Base-by-base conservation (phyloP, 345 rosid genomes). In the Lepidium sativum region DNA sequence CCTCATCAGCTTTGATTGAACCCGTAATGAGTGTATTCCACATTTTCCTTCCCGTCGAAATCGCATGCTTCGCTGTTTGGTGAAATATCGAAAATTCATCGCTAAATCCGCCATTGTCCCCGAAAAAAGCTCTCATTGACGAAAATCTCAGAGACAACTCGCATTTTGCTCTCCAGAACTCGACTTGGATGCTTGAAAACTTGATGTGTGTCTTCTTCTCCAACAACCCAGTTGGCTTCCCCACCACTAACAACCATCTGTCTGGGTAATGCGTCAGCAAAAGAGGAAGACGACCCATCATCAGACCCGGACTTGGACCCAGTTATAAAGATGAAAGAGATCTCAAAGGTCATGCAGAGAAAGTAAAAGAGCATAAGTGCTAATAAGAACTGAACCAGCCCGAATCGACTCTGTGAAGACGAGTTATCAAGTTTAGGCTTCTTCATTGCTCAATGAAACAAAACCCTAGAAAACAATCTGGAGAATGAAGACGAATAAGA, bases 1-100 rank as follows among this genome's bases (percentile, higher is more conserved):
- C 33, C 17, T 63, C 45, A 13, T 58, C 53, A 15, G 15, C 14
- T 5, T 60, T 38, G 15, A 32, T 16, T 54, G 69, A 60, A 52
- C 85, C 84, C 13, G 85, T 78, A 55, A 70, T 77, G 31, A 92
- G 38, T 33, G 65, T 78, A 7, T 67, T 66, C 98, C 96, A 92
- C 44, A 80, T 53, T 80, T 72, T 77, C 50, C 58, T 69, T 2
- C 98, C 98, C 42, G 62, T 79, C 21, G 84, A 82, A 83, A 83
- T 85, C 33, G 98, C 95, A n/a, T 70, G 72, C 55, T 72, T 83
- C 0, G 86, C 98, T 12, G 80, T 75, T 65, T 76, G 85, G 66
- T 79, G 91, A 38, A 92, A 82, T 78, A 79, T 81, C 11, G 83
- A 73, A 58, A 79, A 80, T 38, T 81, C 78, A 5, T 75, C 78